Evolutionary conservation across 805 yeast species (phyloP).

Genomic region (Sugiyamaella smithiae): DNA sequence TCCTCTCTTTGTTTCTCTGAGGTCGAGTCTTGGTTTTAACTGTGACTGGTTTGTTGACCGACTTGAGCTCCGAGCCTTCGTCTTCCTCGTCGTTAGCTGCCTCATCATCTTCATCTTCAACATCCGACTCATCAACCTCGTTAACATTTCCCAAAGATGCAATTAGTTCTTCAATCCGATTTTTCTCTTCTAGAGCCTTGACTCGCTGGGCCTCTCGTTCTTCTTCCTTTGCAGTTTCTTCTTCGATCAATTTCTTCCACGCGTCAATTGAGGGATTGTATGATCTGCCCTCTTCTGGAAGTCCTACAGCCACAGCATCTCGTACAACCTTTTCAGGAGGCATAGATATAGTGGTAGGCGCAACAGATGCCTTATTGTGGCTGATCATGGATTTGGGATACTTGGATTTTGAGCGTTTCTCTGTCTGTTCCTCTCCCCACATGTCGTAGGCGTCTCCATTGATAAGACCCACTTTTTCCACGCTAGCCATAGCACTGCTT

Average conservation of each 20-base stretch:
- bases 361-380: conserved; percentile 25
- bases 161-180: conserved; percentile 62
- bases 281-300: conserved; percentile 86
- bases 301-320: conserved; percentile 37
- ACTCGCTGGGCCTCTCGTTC: conserved; percentile 62
- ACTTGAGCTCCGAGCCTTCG: conserved; percentile 39
- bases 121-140: conserved; percentile 42
- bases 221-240: conserved; percentile 65
- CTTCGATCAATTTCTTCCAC: conserved; percentile 71
- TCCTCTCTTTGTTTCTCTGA: conserved; percentile 68
- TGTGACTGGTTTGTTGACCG: conserved; percentile 68
- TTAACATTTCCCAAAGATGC: conserved; percentile 53
- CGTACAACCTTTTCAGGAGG: conserved; percentile 58
- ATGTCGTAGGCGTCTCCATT: conserved; percentile 56
- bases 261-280: conserved; percentile 84
- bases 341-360: conserved; percentile 46
- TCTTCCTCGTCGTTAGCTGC: conserved; percentile 32
- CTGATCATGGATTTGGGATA: conserved; percentile 12
- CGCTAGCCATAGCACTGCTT: conserved; percentile 46
- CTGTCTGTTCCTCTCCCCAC: conserved; percentile 50
- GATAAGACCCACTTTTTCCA: conserved; percentile 64
- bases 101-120: conserved; percentile 27
- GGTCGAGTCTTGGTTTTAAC: conserved; percentile 71
- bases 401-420: conserved; percentile 15
- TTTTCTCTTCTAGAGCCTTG: conserved; percentile 59